phyloP scores from a whole-genome alignment of 768 basidiomycete genomes.

The Floccularia luteovirens region DNA sequence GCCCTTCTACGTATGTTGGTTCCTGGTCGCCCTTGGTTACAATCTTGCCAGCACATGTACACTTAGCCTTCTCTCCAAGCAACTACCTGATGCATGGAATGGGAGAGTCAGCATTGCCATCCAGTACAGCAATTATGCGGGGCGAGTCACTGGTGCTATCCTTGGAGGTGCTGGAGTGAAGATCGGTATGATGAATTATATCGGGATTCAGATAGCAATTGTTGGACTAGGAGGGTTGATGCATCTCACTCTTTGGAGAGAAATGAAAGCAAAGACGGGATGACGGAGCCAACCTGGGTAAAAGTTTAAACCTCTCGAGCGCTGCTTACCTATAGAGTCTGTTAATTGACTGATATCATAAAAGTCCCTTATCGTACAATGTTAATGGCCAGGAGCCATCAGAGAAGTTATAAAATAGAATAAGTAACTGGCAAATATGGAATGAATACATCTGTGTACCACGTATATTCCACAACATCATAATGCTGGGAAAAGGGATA shows the following conservation, averaged over 20 bases:
- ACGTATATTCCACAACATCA: too few relatives aligned
- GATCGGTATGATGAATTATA: slow-evolving; percentile 46
- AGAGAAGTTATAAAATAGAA: too few relatives aligned
- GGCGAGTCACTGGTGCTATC: slow-evolving; percentile 50
- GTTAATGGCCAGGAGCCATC: too few relatives aligned
- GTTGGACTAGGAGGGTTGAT: slow-evolving; percentile 44
- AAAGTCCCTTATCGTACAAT: too few relatives aligned
- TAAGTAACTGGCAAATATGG: too few relatives aligned
- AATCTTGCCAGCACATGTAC: slow-evolving; percentile 59
- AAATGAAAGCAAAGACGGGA: slow-evolving; percentile 50
- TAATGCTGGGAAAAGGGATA: too few relatives aligned
- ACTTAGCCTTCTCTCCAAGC: slow-evolving; percentile 51
- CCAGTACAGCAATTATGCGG: slow-evolving; percentile 54
- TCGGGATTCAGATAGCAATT: slow-evolving; percentile 48
- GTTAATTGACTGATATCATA: too few relatives aligned
- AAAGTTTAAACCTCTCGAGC: too few relatives aligned
- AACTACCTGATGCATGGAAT: slow-evolving; percentile 51
- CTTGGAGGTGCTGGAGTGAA: slow-evolving; percentile 51
- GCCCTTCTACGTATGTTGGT: slow-evolving; percentile 35
- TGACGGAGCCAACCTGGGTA: too few relatives aligned
- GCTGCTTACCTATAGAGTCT: too few relatives aligned
- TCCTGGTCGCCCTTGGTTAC: slow-evolving; percentile 53
- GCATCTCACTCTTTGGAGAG: slow-evolving; percentile 41
- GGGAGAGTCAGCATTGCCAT: slow-evolving; percentile 39
- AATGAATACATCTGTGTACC: too few relatives aligned